These are phyloP conservation scores for Megacollybia platyphylla DNA, from an alignment of 1,284 basidiomycete genomes.

Conservation along the genomic window DNA sequence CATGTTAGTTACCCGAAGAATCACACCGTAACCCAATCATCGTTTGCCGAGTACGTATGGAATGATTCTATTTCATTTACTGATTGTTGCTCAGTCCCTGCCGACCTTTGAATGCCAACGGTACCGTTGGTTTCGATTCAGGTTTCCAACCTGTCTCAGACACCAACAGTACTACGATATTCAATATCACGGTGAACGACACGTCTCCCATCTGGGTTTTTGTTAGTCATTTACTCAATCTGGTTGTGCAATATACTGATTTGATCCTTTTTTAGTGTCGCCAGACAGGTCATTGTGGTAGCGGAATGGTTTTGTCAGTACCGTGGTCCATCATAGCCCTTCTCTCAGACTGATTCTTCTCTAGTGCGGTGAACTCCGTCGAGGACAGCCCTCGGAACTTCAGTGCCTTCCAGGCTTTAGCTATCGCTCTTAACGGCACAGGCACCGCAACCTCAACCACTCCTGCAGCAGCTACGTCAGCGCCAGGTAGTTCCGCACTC, in stretches of 20 bases:
- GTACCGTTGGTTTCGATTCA: slow-evolving; percentile 38
- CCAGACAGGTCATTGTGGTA: slow-evolving; percentile 31
- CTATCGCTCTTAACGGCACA: slow-evolving; percentile 29
- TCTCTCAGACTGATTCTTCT: background rate
- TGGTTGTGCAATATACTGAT: slow-evolving; percentile 3
- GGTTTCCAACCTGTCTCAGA: slow-evolving; percentile 38
- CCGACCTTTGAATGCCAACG: slow-evolving; percentile 21
- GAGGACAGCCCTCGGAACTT: slow-evolving; percentile 35
- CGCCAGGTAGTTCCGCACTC: slow-evolving; percentile 14
- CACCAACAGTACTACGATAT: slow-evolving; percentile 35
- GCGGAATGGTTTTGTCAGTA: slow-evolving; percentile 41
- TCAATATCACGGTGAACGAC: slow-evolving; percentile 41
- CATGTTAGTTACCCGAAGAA: slow-evolving; percentile 41
- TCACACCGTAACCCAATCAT: slow-evolving; percentile 58
- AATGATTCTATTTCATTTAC: background rate
- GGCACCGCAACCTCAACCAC: slow-evolving; percentile 8
- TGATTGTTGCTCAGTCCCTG: slow-evolving; percentile 24
- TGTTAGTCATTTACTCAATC: slow-evolving; percentile 11
- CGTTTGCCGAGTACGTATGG: slow-evolving; percentile 27
- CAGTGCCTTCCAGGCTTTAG: slow-evolving; percentile 39
- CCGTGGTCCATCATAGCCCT: background rate
- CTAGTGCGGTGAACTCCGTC: slow-evolving; percentile 33
- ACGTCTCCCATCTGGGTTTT: slow-evolving; percentile 36
- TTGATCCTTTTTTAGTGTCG: slow-evolving; percentile 26
- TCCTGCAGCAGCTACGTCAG: slow-evolving; percentile 7